These are phyloP conservation scores for Plenodomus lindquistii DNA, from an alignment of 2,329 filamentous ascomycete genomes.

Conservation along the genomic window DNA sequence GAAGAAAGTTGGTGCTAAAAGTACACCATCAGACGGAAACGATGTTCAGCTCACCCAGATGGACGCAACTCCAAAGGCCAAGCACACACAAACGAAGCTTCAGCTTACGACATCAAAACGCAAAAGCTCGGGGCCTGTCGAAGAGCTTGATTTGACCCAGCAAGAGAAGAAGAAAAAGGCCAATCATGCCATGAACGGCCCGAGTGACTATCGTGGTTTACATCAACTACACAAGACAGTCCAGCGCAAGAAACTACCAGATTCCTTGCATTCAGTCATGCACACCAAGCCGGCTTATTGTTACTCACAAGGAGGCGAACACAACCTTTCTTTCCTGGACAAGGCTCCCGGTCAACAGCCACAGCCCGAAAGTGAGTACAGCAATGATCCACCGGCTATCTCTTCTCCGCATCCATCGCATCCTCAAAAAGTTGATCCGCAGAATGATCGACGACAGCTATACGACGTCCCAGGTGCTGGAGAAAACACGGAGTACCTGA, in stretches of 20 bases:
- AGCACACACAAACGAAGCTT: constrained; percentile 34
- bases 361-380: constrained; percentile 34
- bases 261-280: constrained; percentile 27
- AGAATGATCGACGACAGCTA: not conserved
- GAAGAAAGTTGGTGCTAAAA: constrained; percentile 40
- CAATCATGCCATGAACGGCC: constrained; percentile 15
- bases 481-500: not conserved
- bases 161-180: constrained; percentile 33
- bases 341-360: not conserved
- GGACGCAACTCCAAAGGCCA: constrained; percentile 4
- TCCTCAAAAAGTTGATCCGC: not conserved
- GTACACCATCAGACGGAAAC: constrained; percentile 9
- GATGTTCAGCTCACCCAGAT: constrained; percentile 5
- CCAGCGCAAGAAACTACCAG: constrained; percentile 23
- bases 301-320: constrained; percentile 26
- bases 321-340: constrained; percentile 29
- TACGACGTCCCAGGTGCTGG: not conserved
- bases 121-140: constrained; percentile 24
- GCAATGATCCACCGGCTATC: constrained; percentile 24
- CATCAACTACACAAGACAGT: constrained; percentile 31
- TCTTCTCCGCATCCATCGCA: constrained; percentile 4
- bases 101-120: constrained; percentile 32
- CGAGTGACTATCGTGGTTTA: constrained; percentile 25
- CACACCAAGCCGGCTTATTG: constrained; percentile 33
- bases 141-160: constrained; percentile 39